A percentile compares a stretch with the other conserved stretches of the same genome.
phyloP scores from a whole-genome alignment of 805 yeast species.

The Saturnispora mendoncae region DNA sequence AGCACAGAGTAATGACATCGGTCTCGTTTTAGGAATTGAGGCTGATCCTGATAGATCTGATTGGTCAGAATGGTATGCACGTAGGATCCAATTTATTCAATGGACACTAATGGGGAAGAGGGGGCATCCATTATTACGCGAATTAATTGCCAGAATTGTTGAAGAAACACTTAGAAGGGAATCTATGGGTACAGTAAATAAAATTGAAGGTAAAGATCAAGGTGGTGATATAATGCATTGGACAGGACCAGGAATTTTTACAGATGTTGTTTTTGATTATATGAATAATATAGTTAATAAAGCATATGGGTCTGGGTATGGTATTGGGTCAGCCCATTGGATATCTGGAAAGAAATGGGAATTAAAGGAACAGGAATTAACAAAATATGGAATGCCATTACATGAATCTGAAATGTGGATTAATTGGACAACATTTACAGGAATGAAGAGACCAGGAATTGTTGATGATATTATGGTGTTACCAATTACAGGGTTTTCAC shows the following conservation, averaged over 20 bases:
- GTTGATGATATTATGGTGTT: constrained; percentile 62
- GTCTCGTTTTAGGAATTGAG: constrained; percentile 83
- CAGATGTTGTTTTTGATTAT: constrained; percentile 76
- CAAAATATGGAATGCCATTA: constrained; percentile 19
- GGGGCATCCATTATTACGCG: constrained; percentile 86
- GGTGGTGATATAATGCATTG: constrained; percentile 84
- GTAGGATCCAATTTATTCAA: constrained; percentile 91
- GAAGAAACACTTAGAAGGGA: constrained; percentile 58
- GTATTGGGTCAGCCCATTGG: constrained; percentile 28
- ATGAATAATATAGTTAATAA: constrained; percentile 48
- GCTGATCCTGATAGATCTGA: constrained; percentile 96
- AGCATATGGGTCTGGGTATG: constrained; percentile 29
- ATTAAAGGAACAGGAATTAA: constrained; percentile 18
- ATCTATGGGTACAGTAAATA: constrained; percentile 35
- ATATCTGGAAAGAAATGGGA: constrained; percentile 16
- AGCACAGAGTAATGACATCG: constrained; percentile 54
- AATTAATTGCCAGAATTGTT: constrained; percentile 69
- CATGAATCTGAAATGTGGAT: constrained; percentile 27
- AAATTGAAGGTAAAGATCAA: constrained; percentile 46
- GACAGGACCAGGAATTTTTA: constrained; percentile 97
- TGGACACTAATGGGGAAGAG: constrained; percentile 89
- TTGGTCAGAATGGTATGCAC: constrained; percentile 89
- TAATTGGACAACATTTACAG: constrained; percentile 58
- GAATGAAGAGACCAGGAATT: constrained; percentile 44
- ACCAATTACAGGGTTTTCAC: constrained; percentile 63